Evolutionary conservation across 345 rosid species (phyloP), one percentile per base, ranked within the genome.

Genomic region (Populus ilicifolia): DNA sequence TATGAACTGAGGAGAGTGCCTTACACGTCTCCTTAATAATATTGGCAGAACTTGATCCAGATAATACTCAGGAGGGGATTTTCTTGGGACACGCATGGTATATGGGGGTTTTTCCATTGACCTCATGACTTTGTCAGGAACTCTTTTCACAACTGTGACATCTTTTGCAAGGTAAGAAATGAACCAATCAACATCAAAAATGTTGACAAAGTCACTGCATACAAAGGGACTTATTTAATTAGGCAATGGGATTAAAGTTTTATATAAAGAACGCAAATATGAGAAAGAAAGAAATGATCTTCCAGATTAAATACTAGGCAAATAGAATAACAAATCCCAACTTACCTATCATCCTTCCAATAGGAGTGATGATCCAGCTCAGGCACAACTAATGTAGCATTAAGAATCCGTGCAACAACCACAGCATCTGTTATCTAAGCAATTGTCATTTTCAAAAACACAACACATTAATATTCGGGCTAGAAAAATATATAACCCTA

Each of bases 61-160:
- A 85, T 96, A 96, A 84, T 93, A 96, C 80, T 94, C 98, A 13
- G 97, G 94, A 38, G 91, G 84, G 29, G 98, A 96, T 84, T 96
- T 96, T 82, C 99, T 89, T 1, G 99, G 99, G 46, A 96, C 98
- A 67, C 99, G 97, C 91, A 89, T 96, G 9, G 97, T 91, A 79
- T 96, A 96, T 1, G 97, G 98, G 84, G 97, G 98, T 81, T 91
- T 96, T 79, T 94, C 98, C 98, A 96, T 90, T 35, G 97, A 89
- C 68, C 94, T 84, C 98, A 92, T 94, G 78, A 91, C 84, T 81
- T 86, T 94, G 75, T 94, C 94, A 72, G 99, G 99, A 82, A 96
- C 96, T 85, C 94, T 85, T 93, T 90, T 96, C 67, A 96, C 93
- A 76, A 94, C 86, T n/a, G 93, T 89, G 54, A 96, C 95, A 81